Evolutionary conservation across 2,329 filamentous ascomycete genomes (phyloP).

Genomic region (Aspergillus oerlinghausenensis): DNA sequence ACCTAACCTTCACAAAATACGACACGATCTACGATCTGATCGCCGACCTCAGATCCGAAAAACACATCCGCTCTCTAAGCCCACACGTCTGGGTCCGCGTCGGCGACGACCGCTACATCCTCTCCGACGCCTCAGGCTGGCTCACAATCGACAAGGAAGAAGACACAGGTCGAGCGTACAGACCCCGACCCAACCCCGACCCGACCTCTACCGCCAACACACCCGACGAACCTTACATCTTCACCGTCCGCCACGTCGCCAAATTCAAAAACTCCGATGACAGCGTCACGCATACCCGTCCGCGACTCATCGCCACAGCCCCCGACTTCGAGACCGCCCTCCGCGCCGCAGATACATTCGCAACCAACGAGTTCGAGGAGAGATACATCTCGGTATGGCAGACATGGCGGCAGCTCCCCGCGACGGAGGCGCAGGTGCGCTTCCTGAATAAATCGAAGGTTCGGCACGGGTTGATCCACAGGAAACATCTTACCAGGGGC

Average conservation of each 20-base stretch:
- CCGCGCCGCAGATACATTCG: slow-evolving; percentile 79
- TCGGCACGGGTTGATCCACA: slow-evolving; percentile 12
- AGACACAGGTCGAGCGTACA: background rate
- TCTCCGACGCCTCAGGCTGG: slow-evolving; percentile 62
- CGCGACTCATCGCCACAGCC: slow-evolving; percentile 63
- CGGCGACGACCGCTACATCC: slow-evolving; percentile 64
- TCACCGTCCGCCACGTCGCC: slow-evolving; percentile 31
- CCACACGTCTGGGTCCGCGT: slow-evolving; percentile 78
- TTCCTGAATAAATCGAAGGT: slow-evolving; percentile 39
- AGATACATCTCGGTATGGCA: slow-evolving; percentile 63
- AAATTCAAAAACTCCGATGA: slow-evolving; percentile 23
- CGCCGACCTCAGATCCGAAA: slow-evolving; percentile 71
- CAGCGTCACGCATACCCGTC: slow-evolving; percentile 60
- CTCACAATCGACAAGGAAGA: slow-evolving; percentile 45
- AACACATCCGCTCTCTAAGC: slow-evolving; percentile 72
- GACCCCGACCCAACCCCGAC: background rate
- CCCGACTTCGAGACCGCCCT: slow-evolving; percentile 69
- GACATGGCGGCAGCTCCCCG: slow-evolving; percentile 64
- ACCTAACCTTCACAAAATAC: slow-evolving; percentile 82
- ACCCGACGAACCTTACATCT: slow-evolving; percentile 13
- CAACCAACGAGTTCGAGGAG: slow-evolving; percentile 60
- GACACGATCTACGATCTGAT: slow-evolving; percentile 88
- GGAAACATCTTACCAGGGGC: slow-evolving; percentile 65
- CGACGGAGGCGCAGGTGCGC: slow-evolving; percentile 49
- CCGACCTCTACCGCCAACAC: background rate